A percentile compares a stretch with the other conserved stretches of the same genome.
phyloP scores from a whole-genome alignment of 1,284 basidiomycete species.

The Exobasidium cylindrosporum region DNA sequence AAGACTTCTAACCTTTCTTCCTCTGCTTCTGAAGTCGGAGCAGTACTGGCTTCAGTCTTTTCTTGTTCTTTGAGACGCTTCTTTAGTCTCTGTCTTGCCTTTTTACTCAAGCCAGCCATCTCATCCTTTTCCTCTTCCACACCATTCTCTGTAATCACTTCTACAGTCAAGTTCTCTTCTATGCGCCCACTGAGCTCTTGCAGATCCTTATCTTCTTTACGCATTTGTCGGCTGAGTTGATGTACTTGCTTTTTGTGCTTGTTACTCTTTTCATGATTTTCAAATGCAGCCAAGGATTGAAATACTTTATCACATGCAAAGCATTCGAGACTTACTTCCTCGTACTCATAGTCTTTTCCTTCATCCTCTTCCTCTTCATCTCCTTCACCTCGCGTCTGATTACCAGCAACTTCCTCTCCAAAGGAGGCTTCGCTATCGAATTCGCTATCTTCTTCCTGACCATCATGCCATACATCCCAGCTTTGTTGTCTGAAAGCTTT shows the following conservation, averaged over 20 bases:
- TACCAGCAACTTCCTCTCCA: slow-evolving; percentile 26
- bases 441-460: slow-evolving; percentile 20
- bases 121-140: background rate
- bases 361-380: slow-evolving; percentile 24
- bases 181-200: slow-evolving; percentile 9
- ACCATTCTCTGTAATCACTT: background rate
- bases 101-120: slow-evolving; percentile 27
- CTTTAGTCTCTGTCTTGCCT: slow-evolving; percentile 30
- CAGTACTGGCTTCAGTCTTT: slow-evolving; percentile 8
- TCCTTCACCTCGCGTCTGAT: slow-evolving; percentile 9
- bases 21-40: slow-evolving; percentile 14
- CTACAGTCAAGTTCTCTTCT: background rate
- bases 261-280: slow-evolving; percentile 92
- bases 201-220: slow-evolving; percentile 61
- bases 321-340: slow-evolving; percentile 69
- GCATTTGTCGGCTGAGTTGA: slow-evolving; percentile 69
- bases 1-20: slow-evolving; percentile 40
- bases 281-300: slow-evolving; percentile 87
- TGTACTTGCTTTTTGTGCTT: slow-evolving; percentile 72
- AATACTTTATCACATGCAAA: slow-evolving; percentile 92
- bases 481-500: slow-evolving; percentile 61
- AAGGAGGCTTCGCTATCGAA: slow-evolving; percentile 25
- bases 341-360: slow-evolving; percentile 21
- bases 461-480: slow-evolving; percentile 29
- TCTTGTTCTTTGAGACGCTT: slow-evolving; percentile 17